A percentile compares a stretch with the other conserved stretches of the same genome.
phyloP scores from a whole-genome alignment of 2,329 filamentous ascomycete genomes.

The Stagonosporopsis cucurbitacearum region DNA sequence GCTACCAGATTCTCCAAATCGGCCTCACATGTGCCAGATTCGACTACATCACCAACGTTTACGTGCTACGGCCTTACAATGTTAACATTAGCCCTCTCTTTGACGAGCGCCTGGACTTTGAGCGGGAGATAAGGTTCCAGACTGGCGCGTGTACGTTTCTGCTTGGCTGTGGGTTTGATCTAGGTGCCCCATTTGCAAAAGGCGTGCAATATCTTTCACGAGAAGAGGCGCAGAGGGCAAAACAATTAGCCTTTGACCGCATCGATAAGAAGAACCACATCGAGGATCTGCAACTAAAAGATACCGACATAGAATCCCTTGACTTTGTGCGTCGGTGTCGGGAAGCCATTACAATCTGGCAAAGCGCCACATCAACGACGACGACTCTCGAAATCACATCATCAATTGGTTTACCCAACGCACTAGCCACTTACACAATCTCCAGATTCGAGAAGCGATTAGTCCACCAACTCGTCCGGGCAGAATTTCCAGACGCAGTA shows the following conservation, averaged over 20 bases:
- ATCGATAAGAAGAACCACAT: slow-evolving; percentile 46
- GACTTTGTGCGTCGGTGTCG: slow-evolving; percentile 59
- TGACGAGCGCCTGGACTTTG: slow-evolving; percentile 61
- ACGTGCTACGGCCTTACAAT: slow-evolving; percentile 69
- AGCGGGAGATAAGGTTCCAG: slow-evolving; percentile 66
- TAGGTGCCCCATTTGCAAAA: slow-evolving; percentile 61
- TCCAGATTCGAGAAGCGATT: slow-evolving; percentile 67
- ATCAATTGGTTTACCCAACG: slow-evolving; percentile 32
- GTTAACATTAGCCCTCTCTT: slow-evolving; percentile 66
- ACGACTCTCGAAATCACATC: slow-evolving; percentile 38
- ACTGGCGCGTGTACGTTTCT: slow-evolving; percentile 68
- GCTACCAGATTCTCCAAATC: slow-evolving; percentile 69
- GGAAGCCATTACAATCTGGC: slow-evolving; percentile 56
- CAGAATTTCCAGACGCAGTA: slow-evolving; percentile 61
- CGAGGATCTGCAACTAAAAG: slow-evolving; percentile 57
- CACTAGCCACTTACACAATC: slow-evolving; percentile 28
- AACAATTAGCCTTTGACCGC: slow-evolving; percentile 53
- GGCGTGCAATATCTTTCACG: slow-evolving; percentile 70
- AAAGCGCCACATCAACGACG: slow-evolving; percentile 25
- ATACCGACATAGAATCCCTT: slow-evolving; percentile 59
- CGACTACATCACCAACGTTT: slow-evolving; percentile 56
- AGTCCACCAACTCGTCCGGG: slow-evolving; percentile 69
- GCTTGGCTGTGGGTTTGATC: slow-evolving; percentile 63
- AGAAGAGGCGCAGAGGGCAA: slow-evolving; percentile 60
- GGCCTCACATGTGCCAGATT: slow-evolving; percentile 71